Conservation (phyloP, 345 rosid species). For the Reutealis trisperma region DNA sequence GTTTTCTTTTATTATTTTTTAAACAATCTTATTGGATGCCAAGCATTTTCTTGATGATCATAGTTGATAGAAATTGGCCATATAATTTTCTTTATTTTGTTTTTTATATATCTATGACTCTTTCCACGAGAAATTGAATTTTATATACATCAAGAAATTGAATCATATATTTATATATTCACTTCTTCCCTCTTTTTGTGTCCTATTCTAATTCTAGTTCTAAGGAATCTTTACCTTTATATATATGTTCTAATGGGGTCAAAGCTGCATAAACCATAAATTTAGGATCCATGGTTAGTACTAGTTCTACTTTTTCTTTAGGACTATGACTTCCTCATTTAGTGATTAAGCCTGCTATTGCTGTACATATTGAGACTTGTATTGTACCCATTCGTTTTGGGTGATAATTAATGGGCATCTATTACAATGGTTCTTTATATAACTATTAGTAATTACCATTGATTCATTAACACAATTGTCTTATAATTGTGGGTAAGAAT, state of each 20-base stretch:
- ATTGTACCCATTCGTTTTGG: not conserved
- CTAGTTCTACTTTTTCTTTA: not conserved
- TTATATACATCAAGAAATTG: not conserved
- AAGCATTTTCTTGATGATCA: not conserved
- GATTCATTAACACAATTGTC: too few relatives aligned
- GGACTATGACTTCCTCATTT: not conserved
- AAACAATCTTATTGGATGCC: not conserved
- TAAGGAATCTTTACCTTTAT: slow-evolving; percentile 27
- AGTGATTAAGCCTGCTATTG: not conserved
- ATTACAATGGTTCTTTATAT: too few relatives aligned
- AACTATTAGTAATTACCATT: not conserved
- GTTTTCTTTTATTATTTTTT: not conserved
- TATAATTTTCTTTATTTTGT: not conserved
- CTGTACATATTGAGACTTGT: not conserved
- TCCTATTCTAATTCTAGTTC: slow-evolving; percentile 20
- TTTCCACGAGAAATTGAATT: not conserved
- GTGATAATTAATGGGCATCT: not conserved
- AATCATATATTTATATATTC: not conserved
- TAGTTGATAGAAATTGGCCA: not conserved
- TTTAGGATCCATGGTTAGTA: not conserved
- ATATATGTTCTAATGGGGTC: slow-evolving; percentile 8
- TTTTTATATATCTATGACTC: not conserved
- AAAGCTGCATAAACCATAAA: slow-evolving; percentile 4
- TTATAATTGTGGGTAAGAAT: too few relatives aligned
- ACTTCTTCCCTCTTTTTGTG: slow-evolving; percentile 1